Evolutionary conservation across 352 stramenopile genomes (phyloP).

Genomic region (Phytophthora uliginosa): DNA sequence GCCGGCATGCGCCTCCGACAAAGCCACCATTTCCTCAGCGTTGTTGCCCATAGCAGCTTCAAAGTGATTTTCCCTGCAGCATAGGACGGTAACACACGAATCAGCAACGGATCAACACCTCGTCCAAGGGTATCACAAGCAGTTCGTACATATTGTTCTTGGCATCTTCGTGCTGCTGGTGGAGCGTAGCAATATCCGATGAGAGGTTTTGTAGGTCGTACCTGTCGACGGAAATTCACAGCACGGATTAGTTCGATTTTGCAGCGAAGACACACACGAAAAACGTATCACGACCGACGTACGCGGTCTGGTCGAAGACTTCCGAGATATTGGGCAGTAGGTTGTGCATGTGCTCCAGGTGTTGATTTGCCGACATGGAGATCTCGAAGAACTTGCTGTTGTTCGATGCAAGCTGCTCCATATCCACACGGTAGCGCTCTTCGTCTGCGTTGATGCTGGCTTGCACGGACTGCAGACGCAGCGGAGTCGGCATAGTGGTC

Average conservation of each 20-base stretch:
- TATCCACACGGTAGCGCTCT: slow-evolving; percentile 62
- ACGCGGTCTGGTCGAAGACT: slow-evolving; percentile 51
- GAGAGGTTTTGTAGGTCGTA: slow-evolving; percentile 50
- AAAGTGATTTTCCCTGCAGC: slow-evolving; percentile 43
- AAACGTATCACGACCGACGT: slow-evolving; percentile 13
- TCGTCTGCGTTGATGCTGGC: slow-evolving; percentile 51
- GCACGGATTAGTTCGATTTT: not conserved
- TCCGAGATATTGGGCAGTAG: slow-evolving; percentile 52
- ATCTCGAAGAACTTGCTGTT: slow-evolving; percentile 79
- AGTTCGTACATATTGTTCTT: slow-evolving; percentile 48
- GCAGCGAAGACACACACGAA: not conserved
- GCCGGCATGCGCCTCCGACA: slow-evolving; percentile 45
- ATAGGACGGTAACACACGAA: not conserved
- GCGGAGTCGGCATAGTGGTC: slow-evolving; percentile 27
- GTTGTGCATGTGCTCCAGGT: slow-evolving; percentile 62
- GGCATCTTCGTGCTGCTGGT: slow-evolving; percentile 48
- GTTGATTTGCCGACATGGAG: slow-evolving; percentile 52
- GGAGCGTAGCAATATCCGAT: slow-evolving; percentile 52
- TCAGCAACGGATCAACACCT: not conserved
- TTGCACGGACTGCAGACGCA: slow-evolving; percentile 57
- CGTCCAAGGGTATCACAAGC: not conserved
- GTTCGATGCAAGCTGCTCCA: slow-evolving; percentile 48
- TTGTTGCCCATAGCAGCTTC: slow-evolving; percentile 50
- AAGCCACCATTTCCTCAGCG: slow-evolving; percentile 53
- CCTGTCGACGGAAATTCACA: slow-evolving; percentile 17